Conservation (phyloP, 1,139 yeast genomes). For the Chernovozyma aurita region DNA sequence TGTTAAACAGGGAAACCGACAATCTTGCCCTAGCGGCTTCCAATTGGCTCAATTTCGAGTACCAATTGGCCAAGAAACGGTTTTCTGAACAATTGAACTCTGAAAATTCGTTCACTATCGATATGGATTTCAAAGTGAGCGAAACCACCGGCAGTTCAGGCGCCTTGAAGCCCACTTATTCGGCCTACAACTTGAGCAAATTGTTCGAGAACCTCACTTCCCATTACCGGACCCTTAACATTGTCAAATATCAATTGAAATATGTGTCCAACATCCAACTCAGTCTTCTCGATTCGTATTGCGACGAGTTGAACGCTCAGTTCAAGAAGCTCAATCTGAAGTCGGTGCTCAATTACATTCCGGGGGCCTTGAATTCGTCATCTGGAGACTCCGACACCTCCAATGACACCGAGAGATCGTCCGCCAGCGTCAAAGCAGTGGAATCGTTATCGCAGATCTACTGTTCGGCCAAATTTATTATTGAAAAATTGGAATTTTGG, state of each 20-base stretch:
- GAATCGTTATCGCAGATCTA: constrained; percentile 54
- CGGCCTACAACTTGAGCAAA: constrained; percentile 58
- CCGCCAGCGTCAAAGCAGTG: constrained; percentile 36
- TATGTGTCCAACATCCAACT: constrained; percentile 71
- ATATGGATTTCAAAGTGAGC: constrained; percentile 49
- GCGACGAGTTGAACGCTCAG: constrained; percentile 43
- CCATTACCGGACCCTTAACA: constrained; percentile 52
- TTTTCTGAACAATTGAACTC: constrained; percentile 51
- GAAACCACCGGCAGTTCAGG: background rate
- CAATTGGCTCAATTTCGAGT: constrained; percentile 67
- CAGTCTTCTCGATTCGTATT: constrained; percentile 56
- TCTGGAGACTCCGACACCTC: constrained; percentile 2
- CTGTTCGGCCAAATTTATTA: constrained; percentile 55
- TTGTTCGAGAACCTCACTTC: constrained; percentile 64
- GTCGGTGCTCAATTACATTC: constrained; percentile 33
- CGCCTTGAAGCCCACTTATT: constrained; percentile 57
- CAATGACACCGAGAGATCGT: constrained; percentile 23
- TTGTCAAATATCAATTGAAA: constrained; percentile 62
- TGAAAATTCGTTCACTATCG: constrained; percentile 55
- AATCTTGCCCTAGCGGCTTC: constrained; percentile 25
- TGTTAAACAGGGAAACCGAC: constrained; percentile 37
- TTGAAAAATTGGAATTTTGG: constrained; percentile 56
- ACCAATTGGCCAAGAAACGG: constrained; percentile 50
- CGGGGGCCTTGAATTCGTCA: constrained; percentile 22
- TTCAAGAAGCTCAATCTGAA: constrained; percentile 35